Percentiles rank a stretch among this genome's conserved stretches.
These are phyloP conservation scores for Sugiyamaella japonica DNA, from an alignment of 1,139 yeast genomes.

Conservation along the genomic window DNA sequence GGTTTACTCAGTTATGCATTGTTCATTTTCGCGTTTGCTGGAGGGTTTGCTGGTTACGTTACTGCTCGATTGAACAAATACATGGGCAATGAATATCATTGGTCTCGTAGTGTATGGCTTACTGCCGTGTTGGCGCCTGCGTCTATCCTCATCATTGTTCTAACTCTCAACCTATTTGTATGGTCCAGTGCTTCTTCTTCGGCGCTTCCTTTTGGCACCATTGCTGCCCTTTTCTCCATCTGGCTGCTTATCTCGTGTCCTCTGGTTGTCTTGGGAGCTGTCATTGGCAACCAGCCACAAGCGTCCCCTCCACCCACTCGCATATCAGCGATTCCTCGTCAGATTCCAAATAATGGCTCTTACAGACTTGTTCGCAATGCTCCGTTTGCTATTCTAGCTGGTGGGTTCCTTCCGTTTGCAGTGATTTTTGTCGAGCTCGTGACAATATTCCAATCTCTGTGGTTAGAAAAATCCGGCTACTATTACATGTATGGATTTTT, in stretches of 20 bases:
- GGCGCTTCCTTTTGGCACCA: conserved; percentile 75
- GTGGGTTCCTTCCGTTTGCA: conserved; percentile 75
- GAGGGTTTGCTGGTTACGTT: conserved; percentile 68
- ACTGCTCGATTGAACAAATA: conserved; percentile 63
- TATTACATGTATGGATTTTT: conserved; percentile 81
- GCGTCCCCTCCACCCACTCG: conserved; percentile 38
- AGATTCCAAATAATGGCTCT: conserved; percentile 44
- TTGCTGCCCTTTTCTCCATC: conserved; percentile 55
- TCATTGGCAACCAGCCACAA: conserved; percentile 50
- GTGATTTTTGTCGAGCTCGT: conserved; percentile 78
- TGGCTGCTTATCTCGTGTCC: conserved; percentile 72
- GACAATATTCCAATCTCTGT: conserved; percentile 71
- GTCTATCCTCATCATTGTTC: conserved; percentile 51
- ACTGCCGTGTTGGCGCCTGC: conserved; percentile 55
- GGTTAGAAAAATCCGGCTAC: conserved; percentile 78
- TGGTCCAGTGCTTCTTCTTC: conserved; percentile 77
- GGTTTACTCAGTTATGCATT: conserved; percentile 63
- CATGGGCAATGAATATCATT: conserved; percentile 46
- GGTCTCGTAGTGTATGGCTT: conserved; percentile 32
- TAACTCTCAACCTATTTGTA: conserved; percentile 63
- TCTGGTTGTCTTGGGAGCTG: conserved; percentile 71
- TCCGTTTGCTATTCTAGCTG: conserved; percentile 39
- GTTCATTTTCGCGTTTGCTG: conserved; percentile 64
- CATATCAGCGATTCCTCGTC: conserved; percentile 38
- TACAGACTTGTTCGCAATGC: conserved; percentile 37